Evolutionary conservation across 75 land plant genomes (phyloP), one percentile per base, ranked within the genome.

Genomic region (Pseudotsuga menziesii): DNA sequence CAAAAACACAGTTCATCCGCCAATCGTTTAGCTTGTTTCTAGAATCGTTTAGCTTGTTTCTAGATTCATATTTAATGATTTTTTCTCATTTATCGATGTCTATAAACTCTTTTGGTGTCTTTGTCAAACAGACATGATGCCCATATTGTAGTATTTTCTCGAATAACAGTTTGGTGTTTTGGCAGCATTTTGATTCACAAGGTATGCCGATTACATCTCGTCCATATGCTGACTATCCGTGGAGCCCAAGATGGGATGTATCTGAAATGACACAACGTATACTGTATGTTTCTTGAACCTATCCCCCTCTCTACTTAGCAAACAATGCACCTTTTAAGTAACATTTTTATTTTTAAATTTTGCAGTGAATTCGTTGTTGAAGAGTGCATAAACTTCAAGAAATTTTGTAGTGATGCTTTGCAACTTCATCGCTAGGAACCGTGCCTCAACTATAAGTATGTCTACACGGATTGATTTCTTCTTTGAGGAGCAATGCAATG

Each of bases 161-260:
- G 29, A 64, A 64, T 64, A 16, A 29, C 39, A 32, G 29, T 64
- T 64, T 2, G 17, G 17, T 69, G 48, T 20, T 56, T 36, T 61
- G 76, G 75, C 78, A 96, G 99, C 91, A 96, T 83, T 94, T 90
- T 76, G 87, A 90, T 77, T 56, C 85, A 4, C 83, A 84, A 75
- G 87, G 94, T 12, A 73, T 61, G 59, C 97, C 94, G 4, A 69
- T 90, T 22, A 86, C 73, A 64, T 94, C 97, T 58, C 83, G 85
- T 66, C 61, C 78, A 61, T 60, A 91, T 54, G 78, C 76, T 29
- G 94, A 92, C 44, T 94, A 84, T 80, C 99, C 99, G 20, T 96
- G 99, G 99, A 96, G 99, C 78, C 99, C 99, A 56, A 89, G 99
- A 84, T 96, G 99, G 99, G 91, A 90, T 39, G 23, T 83, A 63